phyloP scores from a whole-genome alignment of 179 eudicot species.

The Patellifolia procumbens region DNA sequence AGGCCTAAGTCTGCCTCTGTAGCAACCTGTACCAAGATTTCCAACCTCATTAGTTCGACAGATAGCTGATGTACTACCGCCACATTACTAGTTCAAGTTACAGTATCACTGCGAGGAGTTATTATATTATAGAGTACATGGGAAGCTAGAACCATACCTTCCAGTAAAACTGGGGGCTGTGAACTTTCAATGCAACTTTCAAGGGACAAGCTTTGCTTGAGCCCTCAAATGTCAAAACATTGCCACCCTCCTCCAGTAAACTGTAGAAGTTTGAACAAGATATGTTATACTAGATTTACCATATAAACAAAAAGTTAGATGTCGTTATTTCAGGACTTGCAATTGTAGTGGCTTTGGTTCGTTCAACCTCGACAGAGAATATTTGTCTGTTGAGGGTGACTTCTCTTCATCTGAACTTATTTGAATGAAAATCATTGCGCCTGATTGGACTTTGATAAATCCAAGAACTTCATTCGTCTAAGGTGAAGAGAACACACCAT shows the following conservation, averaged over 20 bases:
- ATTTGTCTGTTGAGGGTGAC: too few species aligned
- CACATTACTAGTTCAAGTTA: neutral
- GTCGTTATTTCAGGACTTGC: neutral
- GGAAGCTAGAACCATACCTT: conserved; percentile 48
- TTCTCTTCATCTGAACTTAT: too few species aligned
- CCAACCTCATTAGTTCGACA: neutral
- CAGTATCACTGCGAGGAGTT: neutral
- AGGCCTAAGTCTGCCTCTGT: conserved; percentile 93
- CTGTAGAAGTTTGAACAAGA: conserved; percentile 33
- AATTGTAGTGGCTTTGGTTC: neutral
- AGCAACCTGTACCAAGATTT: conserved; percentile 57
- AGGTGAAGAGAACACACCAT: too few species aligned
- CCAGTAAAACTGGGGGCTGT: conserved; percentile 85
- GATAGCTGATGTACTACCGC: neutral
- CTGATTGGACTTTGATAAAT: too few species aligned
- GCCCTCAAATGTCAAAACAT: conserved; percentile 65
- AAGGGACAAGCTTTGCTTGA: conserved; percentile 46
- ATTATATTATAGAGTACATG: neutral
- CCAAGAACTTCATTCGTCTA: too few species aligned
- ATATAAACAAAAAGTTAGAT: too few species aligned
- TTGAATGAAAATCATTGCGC: too few species aligned
- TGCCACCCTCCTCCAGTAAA: conserved; percentile 86
- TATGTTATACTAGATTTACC: too few species aligned
- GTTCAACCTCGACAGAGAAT: neutral
- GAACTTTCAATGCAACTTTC: conserved; percentile 61